A percentile compares a stretch with the other conserved stretches of the same genome.
phyloP scores from a whole-genome alignment of 139 green algal genomes.

The Coelastrella sp. region DNA sequence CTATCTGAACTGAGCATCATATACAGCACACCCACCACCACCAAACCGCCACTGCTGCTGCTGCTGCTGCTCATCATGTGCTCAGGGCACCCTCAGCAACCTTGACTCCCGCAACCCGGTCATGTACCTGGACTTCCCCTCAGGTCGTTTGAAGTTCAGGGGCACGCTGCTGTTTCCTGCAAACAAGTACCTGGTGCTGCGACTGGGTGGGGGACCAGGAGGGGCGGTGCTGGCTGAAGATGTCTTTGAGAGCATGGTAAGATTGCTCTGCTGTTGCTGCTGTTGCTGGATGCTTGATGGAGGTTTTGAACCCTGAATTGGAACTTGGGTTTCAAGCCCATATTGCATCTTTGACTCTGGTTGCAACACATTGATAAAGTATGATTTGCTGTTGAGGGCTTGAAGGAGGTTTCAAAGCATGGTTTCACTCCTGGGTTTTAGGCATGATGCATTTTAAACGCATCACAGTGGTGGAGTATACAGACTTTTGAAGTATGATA shows the following conservation, averaged over 20 bases:
- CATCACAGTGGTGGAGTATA: too few relatives aligned
- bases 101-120: conserved; percentile 88
- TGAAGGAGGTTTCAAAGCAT: too few relatives aligned
- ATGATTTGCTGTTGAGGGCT: background rate
- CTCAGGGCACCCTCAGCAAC: conserved; percentile 77
- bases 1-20: background rate
- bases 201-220: conserved; percentile 46
- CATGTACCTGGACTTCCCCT: conserved; percentile 90
- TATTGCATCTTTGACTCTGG: background rate
- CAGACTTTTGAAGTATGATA: too few relatives aligned
- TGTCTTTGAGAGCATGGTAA: conserved; percentile 88
- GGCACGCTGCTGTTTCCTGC: conserved; percentile 84
- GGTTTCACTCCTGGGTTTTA: too few relatives aligned
- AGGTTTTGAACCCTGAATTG: background rate
- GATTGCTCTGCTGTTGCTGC: background rate
- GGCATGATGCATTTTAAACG: too few relatives aligned
- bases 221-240: conserved; percentile 84
- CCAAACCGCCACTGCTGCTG: background rate
- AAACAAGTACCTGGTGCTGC: conserved; percentile 85
- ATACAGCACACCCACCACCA: background rate
- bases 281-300: background rate
- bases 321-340: background rate
- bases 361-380: background rate
- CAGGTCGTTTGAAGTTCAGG: conserved; percentile 81
- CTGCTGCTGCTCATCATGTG: background rate